phyloP scores from a whole-genome alignment of 768 basidiomycete genomes.

The Mycena maculata region DNA sequence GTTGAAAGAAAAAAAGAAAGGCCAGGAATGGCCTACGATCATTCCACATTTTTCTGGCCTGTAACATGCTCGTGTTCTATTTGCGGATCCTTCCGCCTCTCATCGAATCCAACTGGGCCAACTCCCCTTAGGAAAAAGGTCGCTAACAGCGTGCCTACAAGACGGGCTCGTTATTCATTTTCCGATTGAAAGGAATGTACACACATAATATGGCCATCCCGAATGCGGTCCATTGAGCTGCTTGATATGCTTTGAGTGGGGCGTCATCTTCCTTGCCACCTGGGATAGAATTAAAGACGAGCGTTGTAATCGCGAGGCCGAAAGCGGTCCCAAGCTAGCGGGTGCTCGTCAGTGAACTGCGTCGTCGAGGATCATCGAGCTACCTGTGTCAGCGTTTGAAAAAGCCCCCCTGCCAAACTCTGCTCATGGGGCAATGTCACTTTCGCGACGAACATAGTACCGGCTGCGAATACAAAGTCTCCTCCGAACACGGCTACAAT shows the following conservation, averaged over 20 bases:
- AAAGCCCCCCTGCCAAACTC: constrained; percentile 78
- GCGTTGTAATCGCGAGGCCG: constrained; percentile 64
- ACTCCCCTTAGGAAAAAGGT: too few species aligned
- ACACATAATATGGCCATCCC: constrained; percentile 63
- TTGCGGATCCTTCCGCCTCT: too few species aligned
- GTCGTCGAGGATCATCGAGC: too few species aligned
- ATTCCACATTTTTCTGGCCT: too few species aligned
- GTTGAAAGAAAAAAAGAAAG: too few species aligned
- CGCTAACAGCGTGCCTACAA: too few species aligned
- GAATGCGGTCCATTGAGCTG: constrained; percentile 65
- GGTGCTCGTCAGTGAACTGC: too few species aligned
- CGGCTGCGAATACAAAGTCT: constrained; percentile 80
- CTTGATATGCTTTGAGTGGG: constrained; percentile 59
- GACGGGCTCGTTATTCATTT: too few species aligned
- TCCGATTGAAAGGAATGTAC: too few species aligned
- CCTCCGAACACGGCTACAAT: constrained; percentile 77
- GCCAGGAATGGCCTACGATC: too few species aligned
- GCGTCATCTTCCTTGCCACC: constrained; percentile 48
- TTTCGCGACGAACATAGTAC: constrained; percentile 83
- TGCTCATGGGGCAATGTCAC: constrained; percentile 77
- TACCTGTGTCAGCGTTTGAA: constrained; percentile 74
- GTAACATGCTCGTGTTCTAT: too few species aligned
- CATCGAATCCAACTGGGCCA: too few species aligned
- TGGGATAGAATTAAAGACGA: constrained; percentile 44
- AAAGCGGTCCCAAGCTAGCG: constrained; percentile 66